Evolutionary conservation across 2,329 filamentous ascomycete species (phyloP), one percentile per base, ranked within the genome.

Genomic region (Chalaropsis ovoidea): DNA sequence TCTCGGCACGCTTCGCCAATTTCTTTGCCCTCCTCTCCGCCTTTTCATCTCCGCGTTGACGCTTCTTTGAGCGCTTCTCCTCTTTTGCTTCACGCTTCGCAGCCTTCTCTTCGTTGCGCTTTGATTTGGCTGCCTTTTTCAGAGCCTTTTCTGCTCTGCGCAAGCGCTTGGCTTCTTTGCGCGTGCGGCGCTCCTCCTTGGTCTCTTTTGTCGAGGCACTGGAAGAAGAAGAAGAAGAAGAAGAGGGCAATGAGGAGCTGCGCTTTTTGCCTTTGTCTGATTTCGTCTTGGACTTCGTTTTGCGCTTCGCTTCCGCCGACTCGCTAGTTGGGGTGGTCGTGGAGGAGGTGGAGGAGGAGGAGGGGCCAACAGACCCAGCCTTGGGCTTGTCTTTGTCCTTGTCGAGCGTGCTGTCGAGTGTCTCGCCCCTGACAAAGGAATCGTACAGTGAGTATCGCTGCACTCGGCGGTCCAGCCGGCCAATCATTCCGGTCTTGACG

Each of bases 391-490:
- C n/a, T 35, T 49, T 49, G 39, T 45, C 63, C 13, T 70, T 70
- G 15, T 71, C 71, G 42, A 90, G 75, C 2, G 90, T 95, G 2
- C 92, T 91, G 49, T 83, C 79, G 66, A 97, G 79, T 24, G 85
- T 78, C 65, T 91, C 88, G 8, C 94, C 94, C 69, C 83, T 84
- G 27, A 97, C 90, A 73, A 99, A 97, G 62, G 85, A 87, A 8
- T 86, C 83, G 73, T 96, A 96, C 7, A 97, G 78, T 0, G 83
- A 86, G 75, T 85, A 85, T 70, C 81, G 83, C 22, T 75, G 76
- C 56, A 76, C 76, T 1, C 80, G 79, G 70, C 78, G 79, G 64
- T 81, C 80, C 66, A 86, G 78, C 69, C 80, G 79, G 70, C 85
- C 81, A 63, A 85, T 76, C 68, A 80, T 78, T 68, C 82, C 78